A percentile compares a stretch with the other conserved stretches of the same genome.
Evolutionary conservation across 306 rosid species (phyloP).

Genomic region (Lathyrus sativus): DNA sequence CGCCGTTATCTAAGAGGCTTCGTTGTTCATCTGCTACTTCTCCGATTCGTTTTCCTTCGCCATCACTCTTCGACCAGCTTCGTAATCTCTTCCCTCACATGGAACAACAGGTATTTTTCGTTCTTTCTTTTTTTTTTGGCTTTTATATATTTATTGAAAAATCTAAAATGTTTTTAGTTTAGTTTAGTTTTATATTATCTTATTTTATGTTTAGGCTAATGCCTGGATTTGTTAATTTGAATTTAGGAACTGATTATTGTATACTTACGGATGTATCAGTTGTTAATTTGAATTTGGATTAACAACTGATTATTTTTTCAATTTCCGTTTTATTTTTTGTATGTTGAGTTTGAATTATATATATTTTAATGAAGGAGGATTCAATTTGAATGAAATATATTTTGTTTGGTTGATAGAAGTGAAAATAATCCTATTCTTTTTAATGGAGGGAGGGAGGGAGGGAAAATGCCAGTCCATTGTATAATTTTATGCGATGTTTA

Average conservation of each 20-base stretch:
- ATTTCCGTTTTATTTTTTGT: neutral
- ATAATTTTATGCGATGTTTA: neutral
- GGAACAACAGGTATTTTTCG: slow-evolving; percentile 55
- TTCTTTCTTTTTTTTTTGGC: neutral
- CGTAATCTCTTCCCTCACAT: slow-evolving; percentile 72
- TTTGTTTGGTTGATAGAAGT: neutral
- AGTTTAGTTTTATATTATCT: neutral
- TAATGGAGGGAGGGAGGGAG: neutral
- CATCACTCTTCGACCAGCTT: slow-evolving; percentile 69
- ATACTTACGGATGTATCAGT: neutral
- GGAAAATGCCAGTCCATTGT: neutral
- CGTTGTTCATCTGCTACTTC: slow-evolving; percentile 90
- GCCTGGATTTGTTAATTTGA: slow-evolving; percentile 6
- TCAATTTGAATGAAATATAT: slow-evolving; percentile 4
- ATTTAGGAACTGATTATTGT: neutral
- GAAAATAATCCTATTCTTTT: neutral
- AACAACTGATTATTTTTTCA: too few species aligned
- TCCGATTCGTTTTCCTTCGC: slow-evolving; percentile 64
- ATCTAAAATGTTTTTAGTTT: neutral
- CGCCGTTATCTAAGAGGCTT: slow-evolving; percentile 79
- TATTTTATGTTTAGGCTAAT: neutral
- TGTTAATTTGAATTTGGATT: neutral
- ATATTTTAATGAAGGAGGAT: neutral
- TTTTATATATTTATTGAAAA: neutral
- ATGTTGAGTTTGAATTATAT: neutral